These are phyloP conservation scores for Aspergillus kassunensis DNA, from an alignment of 495 filamentous ascomycete species.

Conservation along the genomic window DNA sequence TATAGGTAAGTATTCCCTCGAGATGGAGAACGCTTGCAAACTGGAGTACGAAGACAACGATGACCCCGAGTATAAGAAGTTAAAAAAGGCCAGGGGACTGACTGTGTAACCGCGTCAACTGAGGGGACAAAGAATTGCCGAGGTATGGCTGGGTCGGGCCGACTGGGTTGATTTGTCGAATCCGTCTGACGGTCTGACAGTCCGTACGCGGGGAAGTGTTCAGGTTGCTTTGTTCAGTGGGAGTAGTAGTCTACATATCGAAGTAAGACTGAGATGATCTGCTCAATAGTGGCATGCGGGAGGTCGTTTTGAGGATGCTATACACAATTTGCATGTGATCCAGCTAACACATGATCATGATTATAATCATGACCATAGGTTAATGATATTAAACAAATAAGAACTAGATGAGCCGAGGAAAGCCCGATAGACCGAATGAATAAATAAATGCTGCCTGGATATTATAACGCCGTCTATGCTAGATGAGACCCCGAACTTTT, in stretches of 20 bases:
- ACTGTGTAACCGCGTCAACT: constrained; percentile 17
- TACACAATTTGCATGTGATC: constrained; percentile 13
- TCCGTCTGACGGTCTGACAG: too few relatives aligned
- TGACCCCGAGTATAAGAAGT: background rate
- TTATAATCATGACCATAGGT: too few relatives aligned
- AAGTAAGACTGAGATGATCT: background rate
- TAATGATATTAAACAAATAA: too few relatives aligned
- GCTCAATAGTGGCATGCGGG: background rate
- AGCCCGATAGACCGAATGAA: too few relatives aligned
- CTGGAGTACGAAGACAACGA: background rate
- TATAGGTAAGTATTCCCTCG: too few relatives aligned
- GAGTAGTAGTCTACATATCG: too few relatives aligned
- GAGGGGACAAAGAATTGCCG: constrained; percentile 33
- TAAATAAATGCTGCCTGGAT: constrained; percentile 14
- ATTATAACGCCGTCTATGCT: constrained; percentile 16
- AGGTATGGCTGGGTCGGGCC: constrained; percentile 25
- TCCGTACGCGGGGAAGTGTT: background rate
- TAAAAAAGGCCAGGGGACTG: background rate
- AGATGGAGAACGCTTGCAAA: too few relatives aligned
- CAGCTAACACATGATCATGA: background rate
- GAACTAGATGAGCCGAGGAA: too few relatives aligned
- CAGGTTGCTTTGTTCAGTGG: background rate
- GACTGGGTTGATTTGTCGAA: constrained; percentile 8
- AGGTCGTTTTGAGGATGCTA: background rate
- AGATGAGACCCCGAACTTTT: constrained; percentile 2